Base-by-base conservation (phyloP, 176 grass and related monocot species). In the Leersia perrieri region DNA sequence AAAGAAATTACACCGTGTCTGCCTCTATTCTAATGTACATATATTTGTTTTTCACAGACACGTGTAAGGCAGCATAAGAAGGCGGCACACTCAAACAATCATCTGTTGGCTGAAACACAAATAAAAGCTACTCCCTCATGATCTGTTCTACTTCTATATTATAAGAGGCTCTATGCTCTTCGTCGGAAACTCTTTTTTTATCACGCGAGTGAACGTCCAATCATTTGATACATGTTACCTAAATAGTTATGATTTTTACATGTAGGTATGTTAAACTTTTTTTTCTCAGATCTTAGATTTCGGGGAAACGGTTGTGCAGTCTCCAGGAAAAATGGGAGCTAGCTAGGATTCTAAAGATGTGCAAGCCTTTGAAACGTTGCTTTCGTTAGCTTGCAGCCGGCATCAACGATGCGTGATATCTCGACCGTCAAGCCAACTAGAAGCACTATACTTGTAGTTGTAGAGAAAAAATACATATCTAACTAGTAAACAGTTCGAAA, bases 291-390 rank as follows among this genome's bases (percentile, higher is more conserved):
- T 88, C 80, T 60, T 61, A 79, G 69, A 80, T 68, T 71, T 27
- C 68, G 87, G 87, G 31, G 30, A 88, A 84, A 88, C 86, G 23
- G 86, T 69, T 30, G 58, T 34, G 76, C 76, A 88, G 26, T 36
- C 75, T 69, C 62, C 75, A 84, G 18, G 81, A 84, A 88, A 79
- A 74, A 58, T 65, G 80, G 74, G 75, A n/a, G 23, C 42, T 29
- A n/a, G 23, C 42, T 29, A 45, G 47, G 73, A 69, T 63, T 11
- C 58, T 44, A 33, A 69, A 80, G 63, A 42, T 55, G 77, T 23
- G 53, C 5, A 57, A 9, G 53, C 33, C 55, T n/a, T 69, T 83
- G 70, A 53, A 83, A 83, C 80, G 41, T 51, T 66, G 70, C 70
- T 83, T 72, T 38, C 60, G 60, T 74, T 83, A 31, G 62, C 16